These are phyloP conservation scores for Cucurbita pepo DNA, from an alignment of 306 rosid genomes.

Conservation along the genomic window DNA sequence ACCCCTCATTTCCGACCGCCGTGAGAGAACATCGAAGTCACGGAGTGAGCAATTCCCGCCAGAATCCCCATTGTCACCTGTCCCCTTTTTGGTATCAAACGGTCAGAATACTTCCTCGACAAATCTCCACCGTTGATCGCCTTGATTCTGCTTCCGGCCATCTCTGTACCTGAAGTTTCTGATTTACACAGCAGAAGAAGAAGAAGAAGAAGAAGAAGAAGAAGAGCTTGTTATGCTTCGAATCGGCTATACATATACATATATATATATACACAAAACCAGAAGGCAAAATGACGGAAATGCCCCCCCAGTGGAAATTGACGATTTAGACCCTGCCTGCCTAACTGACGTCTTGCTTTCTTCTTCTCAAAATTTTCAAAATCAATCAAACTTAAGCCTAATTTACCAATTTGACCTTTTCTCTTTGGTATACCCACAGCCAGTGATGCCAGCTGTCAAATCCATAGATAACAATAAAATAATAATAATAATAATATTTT, in stretches of 20 bases:
- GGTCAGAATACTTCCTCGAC: conserved; percentile 16
- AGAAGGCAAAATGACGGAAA: background rate
- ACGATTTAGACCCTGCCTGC: conserved; percentile 2
- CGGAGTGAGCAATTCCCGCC: conserved; percentile 43
- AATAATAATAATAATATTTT: background rate
- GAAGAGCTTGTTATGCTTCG: background rate
- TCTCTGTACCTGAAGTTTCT: background rate
- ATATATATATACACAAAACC: background rate
- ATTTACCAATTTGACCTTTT: background rate
- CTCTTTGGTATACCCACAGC: background rate
- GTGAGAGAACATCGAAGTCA: conserved; percentile 41
- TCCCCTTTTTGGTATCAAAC: conserved; percentile 58
- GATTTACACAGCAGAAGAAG: background rate
- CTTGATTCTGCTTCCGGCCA: background rate
- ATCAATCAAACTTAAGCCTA: background rate
- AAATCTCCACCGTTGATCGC: conserved; percentile 19
- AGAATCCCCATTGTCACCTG: conserved; percentile 48
- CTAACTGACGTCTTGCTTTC: background rate
- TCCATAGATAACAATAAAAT: background rate
- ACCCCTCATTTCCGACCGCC: background rate
- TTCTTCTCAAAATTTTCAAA: background rate
- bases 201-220: background rate
- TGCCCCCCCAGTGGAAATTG: background rate
- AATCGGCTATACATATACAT: too few relatives aligned
- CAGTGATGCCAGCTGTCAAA: background rate